phyloP scores from a whole-genome alignment of 176 grass and related monocot genomes.

The Oryza officinalis region DNA sequence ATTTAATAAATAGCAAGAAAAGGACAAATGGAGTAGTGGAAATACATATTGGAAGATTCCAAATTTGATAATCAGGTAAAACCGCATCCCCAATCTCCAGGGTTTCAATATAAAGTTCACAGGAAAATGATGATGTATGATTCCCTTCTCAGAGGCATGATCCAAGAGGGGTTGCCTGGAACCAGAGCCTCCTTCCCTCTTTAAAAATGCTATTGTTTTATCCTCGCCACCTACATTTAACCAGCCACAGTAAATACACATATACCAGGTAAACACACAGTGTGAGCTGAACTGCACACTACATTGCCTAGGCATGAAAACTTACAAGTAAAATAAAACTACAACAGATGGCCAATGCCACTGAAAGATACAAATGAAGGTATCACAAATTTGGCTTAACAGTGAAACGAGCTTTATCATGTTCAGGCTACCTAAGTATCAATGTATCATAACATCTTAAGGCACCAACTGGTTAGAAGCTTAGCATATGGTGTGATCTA shows the following conservation, averaged over 20 bases:
- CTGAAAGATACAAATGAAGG: not conserved
- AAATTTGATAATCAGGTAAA: constrained; percentile 94
- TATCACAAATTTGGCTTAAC: constrained; percentile 4
- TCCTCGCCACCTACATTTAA: constrained; percentile 84
- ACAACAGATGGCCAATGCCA: not conserved
- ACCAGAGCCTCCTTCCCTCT: constrained; percentile 75
- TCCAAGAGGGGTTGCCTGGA: constrained; percentile 67
- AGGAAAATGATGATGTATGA: constrained; percentile 97
- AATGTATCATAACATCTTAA: not conserved
- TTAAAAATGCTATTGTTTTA: constrained; percentile 91
- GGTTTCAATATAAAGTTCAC: constrained; percentile 85
- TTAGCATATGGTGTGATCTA: not conserved
- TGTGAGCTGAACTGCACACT: not conserved
- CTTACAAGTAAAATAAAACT: constrained; percentile 8
- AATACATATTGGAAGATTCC: constrained; percentile 99
- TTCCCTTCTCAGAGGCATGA: constrained; percentile 59
- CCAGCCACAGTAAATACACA: constrained; percentile 16
- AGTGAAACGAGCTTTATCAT: not conserved
- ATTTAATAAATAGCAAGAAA: constrained; percentile 22
- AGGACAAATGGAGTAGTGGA: not conserved
- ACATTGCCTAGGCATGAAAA: not conserved
- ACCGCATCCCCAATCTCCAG: constrained; percentile 74
- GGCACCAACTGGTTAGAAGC: not conserved
- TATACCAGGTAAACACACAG: constrained; percentile 10
- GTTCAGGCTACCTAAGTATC: not conserved